phyloP scores from a whole-genome alignment of 2,329 filamentous ascomycete species.

The Xylaria sp. region DNA sequence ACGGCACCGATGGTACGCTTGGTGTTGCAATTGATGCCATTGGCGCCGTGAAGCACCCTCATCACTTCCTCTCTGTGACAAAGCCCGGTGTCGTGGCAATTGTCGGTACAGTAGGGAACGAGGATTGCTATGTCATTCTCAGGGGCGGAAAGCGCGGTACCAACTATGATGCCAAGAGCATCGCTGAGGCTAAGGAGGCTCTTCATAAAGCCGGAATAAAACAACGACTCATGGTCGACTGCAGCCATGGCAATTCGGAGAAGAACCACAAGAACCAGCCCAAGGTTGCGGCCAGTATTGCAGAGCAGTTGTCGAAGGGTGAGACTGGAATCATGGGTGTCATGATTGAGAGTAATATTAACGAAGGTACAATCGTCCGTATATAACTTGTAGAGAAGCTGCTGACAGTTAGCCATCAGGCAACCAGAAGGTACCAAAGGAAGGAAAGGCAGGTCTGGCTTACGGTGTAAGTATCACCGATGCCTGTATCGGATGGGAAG shows the following conservation, averaged over 20 bases:
- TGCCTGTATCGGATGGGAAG: constrained; percentile 94
- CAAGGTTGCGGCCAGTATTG: constrained; percentile 84
- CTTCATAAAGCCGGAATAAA: constrained; percentile 78
- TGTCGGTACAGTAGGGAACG: constrained; percentile 92
- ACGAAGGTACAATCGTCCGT: constrained; percentile 74
- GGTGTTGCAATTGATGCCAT: constrained; percentile 95
- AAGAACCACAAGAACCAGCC: constrained; percentile 99
- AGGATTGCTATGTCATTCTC: constrained; percentile 96
- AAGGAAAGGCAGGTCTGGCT: constrained; percentile 85
- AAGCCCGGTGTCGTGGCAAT: constrained; percentile 96
- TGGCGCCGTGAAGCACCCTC: constrained; percentile 87
- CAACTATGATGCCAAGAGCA: constrained; percentile 89
- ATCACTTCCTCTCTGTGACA: constrained; percentile 97
- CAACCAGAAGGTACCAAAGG: constrained; percentile 88
- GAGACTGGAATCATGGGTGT: constrained; percentile 93
- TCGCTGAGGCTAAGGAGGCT: constrained; percentile 82
- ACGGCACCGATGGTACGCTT: constrained; percentile 92
- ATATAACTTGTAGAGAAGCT: constrained; percentile 35
- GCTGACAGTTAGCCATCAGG: constrained; percentile 58
- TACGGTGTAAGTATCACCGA: constrained; percentile 98
- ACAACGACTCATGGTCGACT: constrained; percentile 93
- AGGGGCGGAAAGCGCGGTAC: constrained; percentile 92
- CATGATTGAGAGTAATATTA: constrained; percentile 99
- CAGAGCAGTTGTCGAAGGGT: constrained; percentile 84
- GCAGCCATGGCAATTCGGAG: constrained; percentile 93